A percentile compares a stretch with the other conserved stretches of the same genome.
Conservation (phyloP, 257 asterid genomes). For the Prunella vulgaris region DNA sequence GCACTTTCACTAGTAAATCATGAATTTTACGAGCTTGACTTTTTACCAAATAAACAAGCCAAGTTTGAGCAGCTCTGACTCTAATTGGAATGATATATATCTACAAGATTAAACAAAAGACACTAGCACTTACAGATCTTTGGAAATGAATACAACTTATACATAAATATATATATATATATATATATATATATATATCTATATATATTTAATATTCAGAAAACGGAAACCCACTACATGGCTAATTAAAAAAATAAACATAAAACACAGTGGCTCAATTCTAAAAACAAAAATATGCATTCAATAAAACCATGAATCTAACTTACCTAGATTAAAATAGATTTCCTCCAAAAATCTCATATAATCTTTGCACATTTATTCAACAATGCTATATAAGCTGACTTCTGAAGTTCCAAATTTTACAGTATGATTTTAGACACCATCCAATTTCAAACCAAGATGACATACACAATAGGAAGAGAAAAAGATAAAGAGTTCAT, state of each 20-base stretch:
- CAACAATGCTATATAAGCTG: slow-evolving; percentile 30
- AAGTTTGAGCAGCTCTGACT: too few species aligned
- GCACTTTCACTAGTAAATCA: too few species aligned
- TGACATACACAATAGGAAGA: slow-evolving; percentile 22
- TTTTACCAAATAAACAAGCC: too few species aligned
- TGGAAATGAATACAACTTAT: too few species aligned
- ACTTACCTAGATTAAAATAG: neutral
- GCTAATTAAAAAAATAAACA: neutral
- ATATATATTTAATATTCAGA: too few species aligned
- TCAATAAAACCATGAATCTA: neutral
- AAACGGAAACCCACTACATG: neutral
- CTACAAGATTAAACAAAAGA: too few species aligned
- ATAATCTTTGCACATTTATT: slow-evolving; percentile 23
- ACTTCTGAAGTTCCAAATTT: slow-evolving; percentile 32
- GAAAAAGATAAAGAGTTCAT: slow-evolving; percentile 28
- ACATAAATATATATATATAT: too few species aligned
- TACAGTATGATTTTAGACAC: slow-evolving; percentile 46
- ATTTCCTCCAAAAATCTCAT: slow-evolving; percentile 3
- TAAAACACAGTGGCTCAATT: neutral
- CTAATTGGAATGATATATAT: too few species aligned
- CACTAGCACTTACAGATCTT: too few species aligned
- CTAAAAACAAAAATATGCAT: neutral
- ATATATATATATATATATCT: too few species aligned
- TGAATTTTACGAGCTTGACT: too few species aligned
- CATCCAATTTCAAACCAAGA: slow-evolving; percentile 30